A percentile compares a stretch with the other conserved stretches of the same genome.
Conservation (phyloP, 202 grass and related monocot species). For the Eragrostis tef region DNA sequence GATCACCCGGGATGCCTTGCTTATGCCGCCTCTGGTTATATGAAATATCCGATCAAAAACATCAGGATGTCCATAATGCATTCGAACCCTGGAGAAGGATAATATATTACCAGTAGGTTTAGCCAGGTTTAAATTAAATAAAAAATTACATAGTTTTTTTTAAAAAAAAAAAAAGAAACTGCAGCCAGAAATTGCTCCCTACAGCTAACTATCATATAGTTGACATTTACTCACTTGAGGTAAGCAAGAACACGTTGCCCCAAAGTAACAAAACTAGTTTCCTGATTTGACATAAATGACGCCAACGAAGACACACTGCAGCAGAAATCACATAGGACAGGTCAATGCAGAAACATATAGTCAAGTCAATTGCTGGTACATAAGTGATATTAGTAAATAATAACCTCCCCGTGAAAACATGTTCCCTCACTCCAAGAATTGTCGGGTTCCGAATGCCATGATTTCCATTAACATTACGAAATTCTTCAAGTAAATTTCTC, state of each 20-base stretch:
- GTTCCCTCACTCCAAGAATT: conserved; percentile 93
- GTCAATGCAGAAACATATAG: conserved; percentile 34
- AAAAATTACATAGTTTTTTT: neutral
- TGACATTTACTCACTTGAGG: conserved; percentile 81
- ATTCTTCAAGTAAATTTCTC: conserved; percentile 98
- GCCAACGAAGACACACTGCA: conserved; percentile 92
- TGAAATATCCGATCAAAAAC: conserved; percentile 99
- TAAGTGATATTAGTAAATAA: conserved; percentile 39
- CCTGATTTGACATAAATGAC: conserved; percentile 97
- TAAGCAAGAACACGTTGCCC: conserved; percentile 92
- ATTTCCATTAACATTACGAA: conserved; percentile 51
- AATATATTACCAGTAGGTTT: conserved; percentile 41
- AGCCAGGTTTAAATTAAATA: neutral
- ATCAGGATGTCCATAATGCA: conserved; percentile 99
- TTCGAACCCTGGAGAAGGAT: conserved; percentile 74
- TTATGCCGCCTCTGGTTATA: conserved; percentile 96
- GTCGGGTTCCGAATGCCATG: conserved; percentile 74
- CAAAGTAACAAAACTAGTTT: conserved; percentile 98
- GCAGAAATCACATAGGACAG: conserved; percentile 37
- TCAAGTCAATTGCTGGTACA: conserved; percentile 35
- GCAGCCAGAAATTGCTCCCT: conserved; percentile 26
- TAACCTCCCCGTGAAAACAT: conserved; percentile 98
- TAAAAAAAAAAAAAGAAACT: neutral
- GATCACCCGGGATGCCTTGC: conserved; percentile 95
- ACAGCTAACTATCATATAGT: conserved; percentile 13